Evolutionary conservation across 225 moss, liverwort and hornwort species (phyloP), one percentile per base, ranked within the genome.

Genomic region (Pseudisothecium myosuroides): DNA sequence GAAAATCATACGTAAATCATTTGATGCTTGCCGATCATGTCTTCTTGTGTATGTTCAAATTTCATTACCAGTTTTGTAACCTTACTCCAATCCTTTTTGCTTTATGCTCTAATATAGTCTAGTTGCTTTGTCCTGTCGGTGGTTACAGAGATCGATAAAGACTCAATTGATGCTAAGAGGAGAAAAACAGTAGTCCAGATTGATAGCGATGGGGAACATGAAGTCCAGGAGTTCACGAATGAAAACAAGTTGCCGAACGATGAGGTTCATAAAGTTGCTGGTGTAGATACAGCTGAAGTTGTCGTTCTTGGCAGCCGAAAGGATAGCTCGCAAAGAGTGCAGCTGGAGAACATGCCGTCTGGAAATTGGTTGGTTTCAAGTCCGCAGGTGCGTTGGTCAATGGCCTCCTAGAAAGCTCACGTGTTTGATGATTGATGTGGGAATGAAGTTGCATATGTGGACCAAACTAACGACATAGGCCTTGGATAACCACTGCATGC

Each of bases 191-290:
- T 98, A 56, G 93, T 90, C 56, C 83, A 95, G 81, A 95, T 97
- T 90, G 98, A 98, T 87, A 97, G 97, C 81, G 97, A 98, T 85
- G 98, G 96, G 27, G 98, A 98, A 91, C 92, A 92, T 60, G 95
- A 95, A 91, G 89, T 96, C 76, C 93, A 96, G 92, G 97, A 95
- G 88, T 75, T 90, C n/a, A 66, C 81, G 82, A 88, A 88, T 50
- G 80, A 66, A 86, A 86, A 88, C 56, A 92, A 87, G 83, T 81
- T 78, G 61, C 78, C 56, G 87, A 85, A 80, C 76, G 77, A 84
- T 89, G 89, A 88, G 41, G 47, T 67, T 85, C 76, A 43, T 54
- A 90, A 86, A 49, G 85, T 77, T 68, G 32, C 50, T 81, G 86
- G 76, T 62, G 90, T 71, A 39, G 90, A 86, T 89, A 88, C 85